Evolutionary conservation across 768 basidiomycete genomes (phyloP).

Genomic region (Hygrophorus pudorinus): DNA sequence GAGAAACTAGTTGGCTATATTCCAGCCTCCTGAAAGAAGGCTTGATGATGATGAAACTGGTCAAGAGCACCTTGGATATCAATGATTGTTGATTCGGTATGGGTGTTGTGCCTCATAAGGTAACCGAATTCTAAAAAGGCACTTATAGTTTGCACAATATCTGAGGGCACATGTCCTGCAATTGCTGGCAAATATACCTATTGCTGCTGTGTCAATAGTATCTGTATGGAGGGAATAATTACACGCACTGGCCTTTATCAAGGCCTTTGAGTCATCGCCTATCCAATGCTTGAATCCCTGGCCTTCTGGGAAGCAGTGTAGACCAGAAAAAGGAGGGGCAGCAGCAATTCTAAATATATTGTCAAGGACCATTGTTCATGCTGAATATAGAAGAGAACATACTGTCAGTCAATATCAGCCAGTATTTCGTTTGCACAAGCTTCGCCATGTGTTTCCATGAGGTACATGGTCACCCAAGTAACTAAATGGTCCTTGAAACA

Average conservation of each 20-base stretch:
- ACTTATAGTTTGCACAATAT: conserved; percentile 10
- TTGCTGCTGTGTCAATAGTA: not conserved
- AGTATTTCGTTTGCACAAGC: conserved; percentile 14
- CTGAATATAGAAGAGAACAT: not conserved
- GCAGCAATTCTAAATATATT: conserved; percentile 11
- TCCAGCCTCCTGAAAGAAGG: conserved; percentile 6
- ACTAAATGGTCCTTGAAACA: conserved; percentile 31
- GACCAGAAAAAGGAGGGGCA: conserved; percentile 13
- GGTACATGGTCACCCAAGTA: conserved; percentile 20
- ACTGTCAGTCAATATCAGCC: conserved; percentile 18
- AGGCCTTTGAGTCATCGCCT: conserved; percentile 25
- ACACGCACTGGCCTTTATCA: conserved; percentile 20
- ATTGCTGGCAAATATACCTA: conserved; percentile 19
- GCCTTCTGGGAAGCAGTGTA: conserved; percentile 4
- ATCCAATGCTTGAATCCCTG: conserved; percentile 25
- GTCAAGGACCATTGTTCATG: not conserved
- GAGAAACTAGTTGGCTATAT: not conserved
- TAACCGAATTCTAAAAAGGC: conserved; percentile 15
- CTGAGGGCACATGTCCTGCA: conserved; percentile 13
- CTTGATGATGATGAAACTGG: conserved; percentile 9
- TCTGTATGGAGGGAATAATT: not conserved
- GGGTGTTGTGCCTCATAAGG: conserved; percentile 9
- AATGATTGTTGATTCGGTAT: conserved; percentile 1
- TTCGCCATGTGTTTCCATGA: conserved; percentile 11
- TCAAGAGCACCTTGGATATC: conserved; percentile 5